Conservation (phyloP, 75 land plant genomes). For the Selaginella moellendorffii region DNA sequence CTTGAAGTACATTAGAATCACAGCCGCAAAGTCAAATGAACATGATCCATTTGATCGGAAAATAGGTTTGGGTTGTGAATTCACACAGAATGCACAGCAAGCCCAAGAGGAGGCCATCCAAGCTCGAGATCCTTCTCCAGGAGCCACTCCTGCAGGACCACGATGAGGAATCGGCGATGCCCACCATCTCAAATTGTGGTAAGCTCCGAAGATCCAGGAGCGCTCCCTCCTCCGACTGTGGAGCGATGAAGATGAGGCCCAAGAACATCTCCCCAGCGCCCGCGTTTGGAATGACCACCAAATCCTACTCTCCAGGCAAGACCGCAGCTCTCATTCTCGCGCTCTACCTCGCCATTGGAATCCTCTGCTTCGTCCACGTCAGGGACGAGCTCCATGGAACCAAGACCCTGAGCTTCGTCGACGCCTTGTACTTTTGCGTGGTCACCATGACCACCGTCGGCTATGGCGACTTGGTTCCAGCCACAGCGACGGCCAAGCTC, state of each 20-base stretch:
- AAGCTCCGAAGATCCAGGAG: neutral
- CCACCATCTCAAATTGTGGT: too few relatives aligned
- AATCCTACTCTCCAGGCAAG: neutral
- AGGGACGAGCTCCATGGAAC: constrained; percentile 38
- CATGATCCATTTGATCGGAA: too few relatives aligned
- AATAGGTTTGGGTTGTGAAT: too few relatives aligned
- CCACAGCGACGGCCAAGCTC: constrained; percentile 34
- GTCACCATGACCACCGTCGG: constrained; percentile 98
- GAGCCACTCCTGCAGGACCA: too few relatives aligned
- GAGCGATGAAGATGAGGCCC: neutral
- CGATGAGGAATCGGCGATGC: too few relatives aligned
- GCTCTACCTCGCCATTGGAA: constrained; percentile 38
- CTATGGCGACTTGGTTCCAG: constrained; percentile 86
- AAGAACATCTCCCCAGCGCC: neutral
- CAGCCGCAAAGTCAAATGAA: too few relatives aligned
- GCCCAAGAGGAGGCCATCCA: too few relatives aligned
- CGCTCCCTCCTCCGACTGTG: neutral
- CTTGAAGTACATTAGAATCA: too few relatives aligned
- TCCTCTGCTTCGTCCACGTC: constrained; percentile 34
- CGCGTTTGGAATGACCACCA: neutral
- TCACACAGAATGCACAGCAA: too few relatives aligned
- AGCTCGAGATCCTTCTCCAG: too few relatives aligned
- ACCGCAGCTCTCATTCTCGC: neutral
- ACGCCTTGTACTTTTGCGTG: constrained; percentile 67
- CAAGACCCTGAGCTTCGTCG: constrained; percentile 52